Percentiles rank a stretch among this genome's conserved stretches.
Evolutionary conservation across 768 basidiomycete genomes (phyloP).

Genomic region (Russula sp.): DNA sequence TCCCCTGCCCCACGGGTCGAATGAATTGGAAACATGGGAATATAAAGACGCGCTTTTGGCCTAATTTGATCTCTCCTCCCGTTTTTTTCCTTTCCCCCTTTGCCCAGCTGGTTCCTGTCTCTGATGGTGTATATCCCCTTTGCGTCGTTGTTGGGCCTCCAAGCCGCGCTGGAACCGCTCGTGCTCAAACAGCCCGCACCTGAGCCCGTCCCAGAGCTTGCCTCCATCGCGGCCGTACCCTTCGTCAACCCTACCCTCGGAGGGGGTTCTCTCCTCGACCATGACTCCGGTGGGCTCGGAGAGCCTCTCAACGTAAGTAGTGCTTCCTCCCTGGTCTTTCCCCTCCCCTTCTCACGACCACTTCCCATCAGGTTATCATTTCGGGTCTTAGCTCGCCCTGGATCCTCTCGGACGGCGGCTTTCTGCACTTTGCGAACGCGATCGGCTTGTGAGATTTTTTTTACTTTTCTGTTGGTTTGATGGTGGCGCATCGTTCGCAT

Average conservation of each 20-base stretch:
- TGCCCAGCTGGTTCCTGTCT: too few species aligned
- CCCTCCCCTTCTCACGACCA: not conserved
- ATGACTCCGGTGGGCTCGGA: not conserved
- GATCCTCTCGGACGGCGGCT: constrained; percentile 17
- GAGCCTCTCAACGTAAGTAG: constrained; percentile 20
- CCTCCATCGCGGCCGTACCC: not conserved
- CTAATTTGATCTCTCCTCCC: not conserved
- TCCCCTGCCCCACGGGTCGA: not conserved
- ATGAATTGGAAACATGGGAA: not conserved
- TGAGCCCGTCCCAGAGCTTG: not conserved
- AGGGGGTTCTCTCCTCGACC: constrained; percentile 4
- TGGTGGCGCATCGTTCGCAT: too few species aligned
- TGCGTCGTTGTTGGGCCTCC: constrained; percentile 1
- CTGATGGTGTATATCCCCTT: constrained; percentile 12
- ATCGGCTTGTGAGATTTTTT: constrained; percentile 17
- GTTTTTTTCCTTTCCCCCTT: not conserved
- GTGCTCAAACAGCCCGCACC: not conserved
- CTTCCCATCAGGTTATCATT: constrained; percentile 13
- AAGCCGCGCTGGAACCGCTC: not conserved
- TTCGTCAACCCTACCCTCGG: not conserved
- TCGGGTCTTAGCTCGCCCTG: constrained; percentile 14
- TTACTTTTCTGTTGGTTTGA: too few species aligned
- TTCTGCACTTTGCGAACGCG: constrained; percentile 15
- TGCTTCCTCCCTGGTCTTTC: not conserved
- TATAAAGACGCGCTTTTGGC: not conserved